Evolutionary conservation across 305 asterid species (phyloP).

Genomic region (Fraxinus baroniana): DNA sequence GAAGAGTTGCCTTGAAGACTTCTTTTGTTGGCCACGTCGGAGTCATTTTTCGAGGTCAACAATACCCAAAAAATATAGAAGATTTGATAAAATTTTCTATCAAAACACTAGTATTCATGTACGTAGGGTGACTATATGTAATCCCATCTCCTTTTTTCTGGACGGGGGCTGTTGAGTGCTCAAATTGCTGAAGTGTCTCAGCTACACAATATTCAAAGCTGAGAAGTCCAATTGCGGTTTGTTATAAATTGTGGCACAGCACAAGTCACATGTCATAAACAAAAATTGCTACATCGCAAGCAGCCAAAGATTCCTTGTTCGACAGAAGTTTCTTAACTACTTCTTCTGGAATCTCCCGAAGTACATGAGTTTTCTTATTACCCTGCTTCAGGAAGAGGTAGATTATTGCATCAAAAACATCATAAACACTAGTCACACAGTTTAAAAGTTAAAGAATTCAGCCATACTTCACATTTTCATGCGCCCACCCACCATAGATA

Average conservation of each 20-base stretch:
- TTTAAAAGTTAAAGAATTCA: constrained; percentile 1
- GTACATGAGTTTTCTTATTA: constrained; percentile 66
- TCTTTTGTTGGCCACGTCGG: too few species aligned
- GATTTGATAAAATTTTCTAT: background rate
- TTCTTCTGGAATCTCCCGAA: constrained; percentile 85
- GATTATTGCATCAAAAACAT: background rate
- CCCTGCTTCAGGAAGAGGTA: constrained; percentile 56
- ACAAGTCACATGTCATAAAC: constrained; percentile 79
- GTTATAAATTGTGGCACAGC: constrained; percentile 17
- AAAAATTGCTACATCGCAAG: constrained; percentile 87
- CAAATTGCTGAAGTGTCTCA: background rate
- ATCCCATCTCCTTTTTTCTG: background rate
- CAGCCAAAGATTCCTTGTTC: constrained; percentile 69
- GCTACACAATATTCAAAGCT: background rate
- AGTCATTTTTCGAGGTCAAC: too few species aligned
- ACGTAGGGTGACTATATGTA: background rate
- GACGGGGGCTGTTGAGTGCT: background rate
- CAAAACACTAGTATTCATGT: background rate
- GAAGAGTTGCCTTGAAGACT: too few species aligned
- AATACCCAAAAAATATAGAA: background rate
- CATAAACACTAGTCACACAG: background rate
- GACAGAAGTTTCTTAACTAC: constrained; percentile 61
- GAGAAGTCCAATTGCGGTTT: background rate
- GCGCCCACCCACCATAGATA: background rate
- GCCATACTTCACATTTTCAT: background rate